Conservation (phyloP, 805 yeast species). For the Saccharomyces jurei region DNA sequence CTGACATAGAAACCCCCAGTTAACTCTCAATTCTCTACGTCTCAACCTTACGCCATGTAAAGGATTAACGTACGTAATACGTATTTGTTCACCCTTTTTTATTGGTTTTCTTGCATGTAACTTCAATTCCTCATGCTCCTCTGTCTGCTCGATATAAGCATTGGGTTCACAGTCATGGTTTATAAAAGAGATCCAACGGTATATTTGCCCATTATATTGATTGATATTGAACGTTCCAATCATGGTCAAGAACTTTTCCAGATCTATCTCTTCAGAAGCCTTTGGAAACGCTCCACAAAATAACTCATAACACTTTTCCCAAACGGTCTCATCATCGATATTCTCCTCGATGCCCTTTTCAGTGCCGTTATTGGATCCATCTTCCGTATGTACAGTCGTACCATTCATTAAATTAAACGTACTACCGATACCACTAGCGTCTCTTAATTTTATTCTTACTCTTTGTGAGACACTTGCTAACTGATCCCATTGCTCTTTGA, state of each 20-base stretch:
- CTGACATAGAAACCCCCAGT: conserved; percentile 72
- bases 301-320: conserved; percentile 49
- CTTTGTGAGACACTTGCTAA: conserved; percentile 68
- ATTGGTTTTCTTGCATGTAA: conserved; percentile 54
- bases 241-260: conserved; percentile 49
- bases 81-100: conserved; percentile 56
- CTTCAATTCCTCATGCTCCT: conserved; percentile 44
- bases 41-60: conserved; percentile 53
- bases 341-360: conserved; percentile 14
- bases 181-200: conserved; percentile 55
- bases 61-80: conserved; percentile 65
- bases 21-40: conserved; percentile 54
- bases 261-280: conserved; percentile 29
- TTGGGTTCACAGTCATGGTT: conserved; percentile 76
- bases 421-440: conserved; percentile 38
- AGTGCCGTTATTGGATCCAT: conserved; percentile 49
- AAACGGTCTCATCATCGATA: conserved; percentile 30
- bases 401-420: conserved; percentile 37
- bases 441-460: conserved; percentile 49
- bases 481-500: conserved; percentile 43
- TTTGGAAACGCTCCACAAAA: conserved; percentile 42
- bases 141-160: conserved; percentile 42
- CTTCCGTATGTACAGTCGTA: conserved; percentile 41
- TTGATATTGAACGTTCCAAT: conserved; percentile 72
- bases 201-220: conserved; percentile 57